phyloP scores from a whole-genome alignment of 2,329 filamentous ascomycete species.

The Colletotrichum acutatum region DNA sequence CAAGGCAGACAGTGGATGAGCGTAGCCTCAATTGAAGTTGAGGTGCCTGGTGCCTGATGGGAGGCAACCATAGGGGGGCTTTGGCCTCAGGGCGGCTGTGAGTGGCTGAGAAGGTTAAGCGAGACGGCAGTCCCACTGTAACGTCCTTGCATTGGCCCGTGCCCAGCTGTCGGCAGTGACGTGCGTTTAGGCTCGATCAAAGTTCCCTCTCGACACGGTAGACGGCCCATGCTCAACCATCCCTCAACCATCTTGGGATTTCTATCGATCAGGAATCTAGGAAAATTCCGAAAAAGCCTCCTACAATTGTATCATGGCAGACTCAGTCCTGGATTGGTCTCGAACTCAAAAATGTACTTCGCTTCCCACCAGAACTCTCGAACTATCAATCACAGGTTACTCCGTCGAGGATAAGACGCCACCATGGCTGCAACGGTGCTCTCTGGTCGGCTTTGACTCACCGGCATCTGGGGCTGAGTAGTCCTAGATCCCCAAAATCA shows the following conservation, averaged over 20 bases:
- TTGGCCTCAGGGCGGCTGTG: neutral
- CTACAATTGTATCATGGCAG: no score
- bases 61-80: neutral
- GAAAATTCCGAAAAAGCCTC: no score
- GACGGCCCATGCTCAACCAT: neutral
- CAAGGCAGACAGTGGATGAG: slow-evolving; percentile 7
- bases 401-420: no score
- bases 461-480: slow-evolving; percentile 11
- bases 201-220: neutral
- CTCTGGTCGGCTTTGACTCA: slow-evolving; percentile 8
- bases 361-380: neutral
- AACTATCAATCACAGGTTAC: neutral
- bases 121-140: neutral
- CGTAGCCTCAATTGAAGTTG: no score
- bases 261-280: no score
- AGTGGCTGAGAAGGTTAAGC: neutral
- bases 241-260: neutral
- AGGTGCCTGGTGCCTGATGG: neutral
- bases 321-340: no score
- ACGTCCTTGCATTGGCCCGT: neutral
- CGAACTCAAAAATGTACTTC: neutral
- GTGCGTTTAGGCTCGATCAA: neutral
- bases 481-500: neutral
- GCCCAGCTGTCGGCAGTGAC: slow-evolving; percentile 3
- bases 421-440: neutral